Evolutionary conservation across 495 filamentous ascomycete species (phyloP).

Genomic region (Neurospora sp.): DNA sequence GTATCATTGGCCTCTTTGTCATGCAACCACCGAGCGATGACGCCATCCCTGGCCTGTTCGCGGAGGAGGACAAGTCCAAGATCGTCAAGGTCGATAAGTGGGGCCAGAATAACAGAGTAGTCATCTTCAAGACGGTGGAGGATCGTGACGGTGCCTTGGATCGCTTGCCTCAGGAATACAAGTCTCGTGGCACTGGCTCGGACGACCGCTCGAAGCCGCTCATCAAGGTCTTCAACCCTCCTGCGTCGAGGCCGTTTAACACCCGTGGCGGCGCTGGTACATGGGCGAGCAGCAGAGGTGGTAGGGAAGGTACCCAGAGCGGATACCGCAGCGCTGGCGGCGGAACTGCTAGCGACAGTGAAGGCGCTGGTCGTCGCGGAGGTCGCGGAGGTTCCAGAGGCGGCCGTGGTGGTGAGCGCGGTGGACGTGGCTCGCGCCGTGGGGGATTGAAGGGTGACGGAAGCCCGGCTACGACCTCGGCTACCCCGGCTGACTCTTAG

Average conservation of each 20-base stretch:
- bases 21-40: constrained; percentile 68
- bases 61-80: constrained; percentile 70
- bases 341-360: constrained; percentile 64
- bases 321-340: constrained; percentile 66
- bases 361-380: constrained; percentile 53
- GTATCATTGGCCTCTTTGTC: constrained; percentile 71
- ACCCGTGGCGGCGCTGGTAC: constrained; percentile 55
- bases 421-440: constrained; percentile 48
- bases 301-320: constrained; percentile 32
- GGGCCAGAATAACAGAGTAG: constrained; percentile 66
- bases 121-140: constrained; percentile 64
- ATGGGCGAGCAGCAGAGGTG: constrained; percentile 62
- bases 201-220: constrained; percentile 63
- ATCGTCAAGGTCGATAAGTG: constrained; percentile 69
- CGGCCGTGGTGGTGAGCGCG: constrained; percentile 40
- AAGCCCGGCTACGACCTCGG: constrained; percentile 41
- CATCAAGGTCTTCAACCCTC: constrained; percentile 69
- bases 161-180: constrained; percentile 61
- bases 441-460: constrained; percentile 48
- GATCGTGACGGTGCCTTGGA: constrained; percentile 68
- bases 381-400: constrained; percentile 54
- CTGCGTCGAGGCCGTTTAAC: constrained; percentile 38
- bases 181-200: constrained; percentile 43
- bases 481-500: constrained; percentile 40
- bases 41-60: constrained; percentile 65